These are phyloP conservation scores for Kwoniella sp. DNA, from an alignment of 768 basidiomycete species.

Conservation along the genomic window DNA sequence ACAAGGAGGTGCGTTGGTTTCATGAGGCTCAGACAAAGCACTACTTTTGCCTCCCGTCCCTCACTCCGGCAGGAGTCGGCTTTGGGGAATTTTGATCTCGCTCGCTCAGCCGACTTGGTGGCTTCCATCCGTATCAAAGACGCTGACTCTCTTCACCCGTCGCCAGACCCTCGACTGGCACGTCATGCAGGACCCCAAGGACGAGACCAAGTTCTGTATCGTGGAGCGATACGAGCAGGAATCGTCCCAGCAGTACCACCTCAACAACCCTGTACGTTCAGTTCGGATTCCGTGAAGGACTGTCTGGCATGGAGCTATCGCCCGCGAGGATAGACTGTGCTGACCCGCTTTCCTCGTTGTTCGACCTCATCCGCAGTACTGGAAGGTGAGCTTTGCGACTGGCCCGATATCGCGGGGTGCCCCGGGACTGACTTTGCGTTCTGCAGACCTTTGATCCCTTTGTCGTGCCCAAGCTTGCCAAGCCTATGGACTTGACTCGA, in stretches of 20 bases:
- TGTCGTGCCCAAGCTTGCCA: conserved; percentile 47
- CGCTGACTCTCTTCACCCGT: neutral
- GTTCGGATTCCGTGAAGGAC: no score
- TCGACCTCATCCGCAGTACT: conserved; percentile 27
- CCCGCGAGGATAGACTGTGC: no score
- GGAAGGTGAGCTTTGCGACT: conserved; percentile 30
- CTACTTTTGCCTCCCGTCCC: no score
- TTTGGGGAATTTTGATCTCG: neutral
- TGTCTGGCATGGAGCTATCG: no score
- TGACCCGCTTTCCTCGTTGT: neutral
- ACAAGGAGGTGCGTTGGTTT: conserved; percentile 40
- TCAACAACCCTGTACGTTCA: conserved; percentile 42
- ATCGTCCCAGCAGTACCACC: conserved; percentile 49
- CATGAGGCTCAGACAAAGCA: neutral
- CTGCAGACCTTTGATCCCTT: conserved; percentile 50
- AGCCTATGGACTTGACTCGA: conserved; percentile 49
- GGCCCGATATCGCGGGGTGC: conserved; percentile 3
- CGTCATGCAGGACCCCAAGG: conserved; percentile 52
- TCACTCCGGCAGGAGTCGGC: no score
- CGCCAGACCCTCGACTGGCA: conserved; percentile 50
- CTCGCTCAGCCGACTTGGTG: neutral
- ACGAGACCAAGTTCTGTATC: conserved; percentile 50
- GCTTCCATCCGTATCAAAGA: neutral
- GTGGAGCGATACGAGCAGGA: conserved; percentile 51
- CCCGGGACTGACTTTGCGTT: neutral